Evolutionary conservation across 1,284 basidiomycete species (phyloP).

Genomic region (Cryptococcus sp.): DNA sequence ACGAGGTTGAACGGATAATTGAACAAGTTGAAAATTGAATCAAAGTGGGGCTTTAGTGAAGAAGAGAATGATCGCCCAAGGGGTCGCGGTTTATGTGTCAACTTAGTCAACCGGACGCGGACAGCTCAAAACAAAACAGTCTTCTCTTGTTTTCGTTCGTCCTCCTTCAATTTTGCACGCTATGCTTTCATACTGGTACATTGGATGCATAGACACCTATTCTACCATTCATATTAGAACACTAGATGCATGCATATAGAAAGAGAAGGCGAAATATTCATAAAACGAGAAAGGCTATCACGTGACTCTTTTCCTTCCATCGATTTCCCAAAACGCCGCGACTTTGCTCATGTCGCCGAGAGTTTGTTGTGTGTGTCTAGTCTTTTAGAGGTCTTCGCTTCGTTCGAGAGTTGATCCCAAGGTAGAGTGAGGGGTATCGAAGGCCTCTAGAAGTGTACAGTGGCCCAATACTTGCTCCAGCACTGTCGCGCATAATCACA

Average conservation of each 20-base stretch:
- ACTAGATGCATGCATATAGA: not conserved
- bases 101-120: slow-evolving; percentile 2
- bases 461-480: too few species aligned
- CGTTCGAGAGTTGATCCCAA: too few species aligned
- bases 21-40: too few species aligned
- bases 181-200: not conserved
- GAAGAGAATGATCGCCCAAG: too few species aligned
- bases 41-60: too few species aligned
- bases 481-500: too few species aligned
- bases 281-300: slow-evolving; percentile 1
- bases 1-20: too few species aligned
- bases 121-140: slow-evolving; percentile 1
- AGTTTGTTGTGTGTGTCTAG: too few species aligned
- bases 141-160: not conserved
- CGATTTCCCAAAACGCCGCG: slow-evolving; percentile 3
- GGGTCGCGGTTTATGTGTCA: too few species aligned
- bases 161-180: not conserved
- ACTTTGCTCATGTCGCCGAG: not conserved
- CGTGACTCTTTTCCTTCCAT: slow-evolving; percentile 7
- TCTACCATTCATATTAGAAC: not conserved
- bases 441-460: too few species aligned
- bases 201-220: not conserved
- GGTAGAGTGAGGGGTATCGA: too few species aligned
- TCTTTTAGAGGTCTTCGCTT: too few species aligned
- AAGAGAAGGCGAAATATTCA: slow-evolving; percentile 6